These are phyloP conservation scores for Noccaea caerulescens DNA, from an alignment of 345 rosid species.

Conservation along the genomic window DNA sequence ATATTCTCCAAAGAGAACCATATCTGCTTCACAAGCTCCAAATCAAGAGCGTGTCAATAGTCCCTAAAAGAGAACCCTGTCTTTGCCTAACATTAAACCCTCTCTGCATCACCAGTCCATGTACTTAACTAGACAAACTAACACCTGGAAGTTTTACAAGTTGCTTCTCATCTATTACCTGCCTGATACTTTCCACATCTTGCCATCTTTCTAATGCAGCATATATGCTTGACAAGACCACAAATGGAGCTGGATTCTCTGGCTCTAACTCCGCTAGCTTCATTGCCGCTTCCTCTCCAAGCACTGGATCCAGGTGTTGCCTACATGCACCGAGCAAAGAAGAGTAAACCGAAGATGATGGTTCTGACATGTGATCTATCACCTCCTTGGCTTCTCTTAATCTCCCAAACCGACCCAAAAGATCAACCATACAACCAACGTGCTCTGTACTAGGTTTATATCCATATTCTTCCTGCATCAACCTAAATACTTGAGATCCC, in stretches of 20 bases:
- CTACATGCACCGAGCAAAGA: constrained; percentile 68
- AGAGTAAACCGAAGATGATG: constrained; percentile 54
- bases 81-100: constrained; percentile 9
- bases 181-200: constrained; percentile 59
- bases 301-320: constrained; percentile 50
- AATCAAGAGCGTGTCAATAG: neutral
- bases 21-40: neutral
- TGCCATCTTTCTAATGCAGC: constrained; percentile 61
- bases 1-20: too few relatives aligned
- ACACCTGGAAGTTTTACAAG: constrained; percentile 55
- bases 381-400: constrained; percentile 60
- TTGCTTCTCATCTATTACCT: constrained; percentile 50
- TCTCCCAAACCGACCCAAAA: constrained; percentile 59
- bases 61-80: neutral
- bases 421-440: constrained; percentile 64
- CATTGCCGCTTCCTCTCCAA: constrained; percentile 59
- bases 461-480: constrained; percentile 48
- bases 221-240: constrained; percentile 63
- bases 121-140: constrained; percentile 49
- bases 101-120: constrained; percentile 2
- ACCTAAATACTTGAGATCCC: constrained; percentile 50
- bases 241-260: constrained; percentile 57
- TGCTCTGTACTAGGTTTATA: constrained; percentile 55
- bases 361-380: constrained; percentile 49
- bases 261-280: constrained; percentile 60